A percentile compares a stretch with the other conserved stretches of the same genome.
phyloP scores from a whole-genome alignment of 352 stramenopile species.

The Globisporangium parvum region DNA sequence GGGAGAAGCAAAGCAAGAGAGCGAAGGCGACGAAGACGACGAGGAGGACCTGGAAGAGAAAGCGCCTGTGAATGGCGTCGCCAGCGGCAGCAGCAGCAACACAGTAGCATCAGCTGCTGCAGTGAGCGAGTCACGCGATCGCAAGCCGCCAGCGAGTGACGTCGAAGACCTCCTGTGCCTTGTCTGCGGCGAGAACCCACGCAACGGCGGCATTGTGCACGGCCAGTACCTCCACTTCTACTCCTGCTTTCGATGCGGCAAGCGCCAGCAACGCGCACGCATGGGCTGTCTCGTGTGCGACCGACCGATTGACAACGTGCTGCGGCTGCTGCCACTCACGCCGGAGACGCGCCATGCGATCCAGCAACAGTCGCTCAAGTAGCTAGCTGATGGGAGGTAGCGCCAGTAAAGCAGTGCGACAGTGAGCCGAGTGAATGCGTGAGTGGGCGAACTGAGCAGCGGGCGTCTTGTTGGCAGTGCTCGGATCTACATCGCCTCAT shows the following conservation, averaged over 20 bases:
- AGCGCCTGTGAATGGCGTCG: neutral
- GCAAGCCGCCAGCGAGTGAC: constrained; percentile 5
- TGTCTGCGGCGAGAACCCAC: constrained; percentile 49
- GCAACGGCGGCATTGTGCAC: constrained; percentile 63
- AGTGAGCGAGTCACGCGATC: too few species aligned
- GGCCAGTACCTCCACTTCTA: constrained; percentile 81
- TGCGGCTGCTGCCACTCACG: constrained; percentile 71
- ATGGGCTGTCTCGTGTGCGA: constrained; percentile 66
- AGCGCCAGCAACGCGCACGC: constrained; percentile 47
- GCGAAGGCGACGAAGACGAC: neutral
- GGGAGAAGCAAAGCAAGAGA: constrained; percentile 1
- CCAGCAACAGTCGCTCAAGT: constrained; percentile 11
- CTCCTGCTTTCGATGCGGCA: constrained; percentile 74
- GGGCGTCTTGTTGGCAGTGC: neutral
- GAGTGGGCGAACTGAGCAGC: neutral
- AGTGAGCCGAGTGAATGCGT: too few species aligned
- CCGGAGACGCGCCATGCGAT: constrained; percentile 38
- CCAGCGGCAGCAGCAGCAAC: neutral
- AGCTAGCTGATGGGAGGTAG: too few species aligned
- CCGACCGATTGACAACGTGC: constrained; percentile 69
- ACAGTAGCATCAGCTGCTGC: too few species aligned
- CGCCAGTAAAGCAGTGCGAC: too few species aligned
- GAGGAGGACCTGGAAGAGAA: neutral
- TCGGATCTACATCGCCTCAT: too few species aligned
- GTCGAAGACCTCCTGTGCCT: constrained; percentile 65